phyloP scores from a whole-genome alignment of 1,139 yeast genomes.

The Taiozyma sp. region DNA sequence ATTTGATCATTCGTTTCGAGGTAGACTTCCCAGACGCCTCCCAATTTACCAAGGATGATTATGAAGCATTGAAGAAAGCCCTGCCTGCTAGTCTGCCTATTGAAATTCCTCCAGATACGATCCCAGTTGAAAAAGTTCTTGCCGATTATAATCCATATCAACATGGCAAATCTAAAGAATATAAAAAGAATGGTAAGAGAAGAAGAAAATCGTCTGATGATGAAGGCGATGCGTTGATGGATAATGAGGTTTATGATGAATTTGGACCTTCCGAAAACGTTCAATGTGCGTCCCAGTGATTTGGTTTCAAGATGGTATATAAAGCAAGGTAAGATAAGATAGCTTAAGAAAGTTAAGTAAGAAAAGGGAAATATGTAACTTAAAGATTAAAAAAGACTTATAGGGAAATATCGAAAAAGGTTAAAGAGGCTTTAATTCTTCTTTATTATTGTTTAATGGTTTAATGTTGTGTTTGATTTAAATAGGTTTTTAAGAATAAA shows the following conservation, averaged over 20 bases:
- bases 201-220: conserved; percentile 25
- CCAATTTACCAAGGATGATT: conserved; percentile 33
- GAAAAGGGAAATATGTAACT: not conserved
- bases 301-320: too few species aligned
- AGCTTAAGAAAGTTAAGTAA: not conserved
- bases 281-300: conserved; percentile 53
- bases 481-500: not conserved
- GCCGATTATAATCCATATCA: conserved; percentile 12
- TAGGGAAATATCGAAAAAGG: not conserved
- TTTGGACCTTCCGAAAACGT: conserved; percentile 27
- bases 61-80: conserved; percentile 33
- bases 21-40: conserved; percentile 44
- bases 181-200: conserved; percentile 24
- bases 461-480: not conserved
- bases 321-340: too few species aligned
- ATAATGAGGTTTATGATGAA: conserved; percentile 27
- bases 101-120: conserved; percentile 9
- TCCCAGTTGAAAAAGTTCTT: conserved; percentile 9
- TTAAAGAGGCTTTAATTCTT: not conserved
- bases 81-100: conserved; percentile 34
- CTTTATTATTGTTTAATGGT: not conserved
- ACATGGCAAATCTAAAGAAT: not conserved
- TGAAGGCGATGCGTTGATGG: conserved; percentile 42
- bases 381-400: not conserved
- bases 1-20: conserved; percentile 46